Evolutionary conservation across 345 rosid genomes (phyloP).

Genomic region (Syzygium grande): DNA sequence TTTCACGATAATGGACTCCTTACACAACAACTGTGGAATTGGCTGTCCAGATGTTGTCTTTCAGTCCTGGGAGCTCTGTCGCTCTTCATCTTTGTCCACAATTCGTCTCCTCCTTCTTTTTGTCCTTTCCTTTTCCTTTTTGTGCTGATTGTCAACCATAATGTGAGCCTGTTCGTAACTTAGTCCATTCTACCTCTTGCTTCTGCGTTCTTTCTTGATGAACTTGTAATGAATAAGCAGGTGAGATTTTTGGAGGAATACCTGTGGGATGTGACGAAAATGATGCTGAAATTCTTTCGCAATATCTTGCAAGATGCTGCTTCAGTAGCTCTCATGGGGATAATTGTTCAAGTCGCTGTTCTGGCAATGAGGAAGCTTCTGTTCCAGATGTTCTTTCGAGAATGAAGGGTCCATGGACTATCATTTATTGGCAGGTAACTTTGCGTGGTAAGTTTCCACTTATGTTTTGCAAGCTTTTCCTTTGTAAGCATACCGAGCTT

Average conservation of each 20-base stretch:
- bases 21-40: not conserved
- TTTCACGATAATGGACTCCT: not conserved
- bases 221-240: conserved; percentile 17
- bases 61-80: not conserved
- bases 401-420: conserved; percentile 84
- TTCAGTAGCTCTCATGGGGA: conserved; percentile 13
- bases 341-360: conserved; percentile 5
- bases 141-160: not conserved
- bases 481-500: not conserved
- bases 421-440: conserved; percentile 84
- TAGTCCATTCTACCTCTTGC: not conserved
- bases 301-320: conserved; percentile 38
- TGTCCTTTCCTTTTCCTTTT: not conserved
- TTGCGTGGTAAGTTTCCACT: conserved; percentile 19
- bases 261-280: conserved; percentile 40
- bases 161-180: not conserved
- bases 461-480: not conserved
- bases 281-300: conserved; percentile 57
- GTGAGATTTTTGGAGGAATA: conserved; percentile 78
- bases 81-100: not conserved
- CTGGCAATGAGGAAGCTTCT: conserved; percentile 14
- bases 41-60: not conserved
- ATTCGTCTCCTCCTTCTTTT: not conserved
- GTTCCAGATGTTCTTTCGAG: conserved; percentile 62
- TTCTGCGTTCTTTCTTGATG: not conserved